Percentiles rank a stretch among this genome's conserved stretches.
Evolutionary conservation across 2,329 filamentous ascomycete species (phyloP).

Genomic region (Mycosphaerella sp.): DNA sequence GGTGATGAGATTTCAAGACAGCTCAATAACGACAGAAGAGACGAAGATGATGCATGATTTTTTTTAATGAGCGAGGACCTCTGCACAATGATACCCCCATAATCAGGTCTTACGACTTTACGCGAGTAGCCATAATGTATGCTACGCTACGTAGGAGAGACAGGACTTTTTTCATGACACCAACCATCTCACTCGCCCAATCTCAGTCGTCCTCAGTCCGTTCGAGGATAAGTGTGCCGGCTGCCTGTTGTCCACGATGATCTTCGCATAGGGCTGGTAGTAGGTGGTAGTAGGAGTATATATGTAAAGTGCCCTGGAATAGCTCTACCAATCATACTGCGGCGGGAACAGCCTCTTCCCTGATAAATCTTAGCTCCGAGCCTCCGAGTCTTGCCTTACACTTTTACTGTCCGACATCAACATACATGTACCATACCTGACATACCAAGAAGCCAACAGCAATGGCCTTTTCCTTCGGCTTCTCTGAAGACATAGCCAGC

Average conservation of each 20-base stretch:
- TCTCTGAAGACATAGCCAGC: slow-evolving; percentile 54
- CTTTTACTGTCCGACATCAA: neutral
- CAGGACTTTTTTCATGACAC: no score
- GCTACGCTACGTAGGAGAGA: neutral
- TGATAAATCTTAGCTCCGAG: neutral
- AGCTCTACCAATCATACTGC: neutral
- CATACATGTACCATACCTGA: neutral
- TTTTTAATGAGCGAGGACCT: neutral
- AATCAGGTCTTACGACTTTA: neutral
- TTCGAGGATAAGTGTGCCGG: no score
- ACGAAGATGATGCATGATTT: slow-evolving; percentile 6
- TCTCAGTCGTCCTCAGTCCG: no score
- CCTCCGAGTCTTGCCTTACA: neutral
- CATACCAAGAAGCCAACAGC: neutral
- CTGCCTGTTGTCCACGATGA: no score
- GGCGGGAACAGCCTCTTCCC: neutral
- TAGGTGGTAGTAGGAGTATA: no score
- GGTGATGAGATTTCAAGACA: neutral
- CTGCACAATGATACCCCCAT: slow-evolving; percentile 14
- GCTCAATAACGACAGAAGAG: neutral
- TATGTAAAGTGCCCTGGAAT: neutral
- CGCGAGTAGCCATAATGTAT: neutral
- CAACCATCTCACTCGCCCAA: no score
- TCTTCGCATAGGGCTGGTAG: no score
- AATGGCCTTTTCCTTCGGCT: slow-evolving; percentile 51